These are phyloP conservation scores for Collybia sordida DNA, from an alignment of 768 basidiomycete species.

Conservation along the genomic window DNA sequence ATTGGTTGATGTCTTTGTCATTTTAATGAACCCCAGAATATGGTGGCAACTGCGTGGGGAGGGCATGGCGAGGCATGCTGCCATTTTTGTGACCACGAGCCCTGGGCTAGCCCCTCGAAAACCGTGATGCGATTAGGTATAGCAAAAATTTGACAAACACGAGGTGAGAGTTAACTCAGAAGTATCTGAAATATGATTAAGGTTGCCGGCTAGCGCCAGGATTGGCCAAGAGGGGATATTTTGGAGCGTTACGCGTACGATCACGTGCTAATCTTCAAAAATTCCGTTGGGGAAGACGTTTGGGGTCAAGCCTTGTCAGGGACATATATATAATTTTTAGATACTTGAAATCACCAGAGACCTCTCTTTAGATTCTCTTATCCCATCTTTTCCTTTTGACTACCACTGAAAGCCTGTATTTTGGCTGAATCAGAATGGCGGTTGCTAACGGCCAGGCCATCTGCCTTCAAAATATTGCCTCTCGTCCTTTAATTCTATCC, in stretches of 20 bases:
- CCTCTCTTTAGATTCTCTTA: conserved; percentile 19
- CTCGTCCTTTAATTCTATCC: conserved; percentile 48
- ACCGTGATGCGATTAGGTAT: too few species aligned
- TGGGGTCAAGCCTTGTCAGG: conserved; percentile 34
- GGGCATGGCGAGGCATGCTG: background rate
- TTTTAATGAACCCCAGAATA: conserved; percentile 6
- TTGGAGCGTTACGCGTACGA: conserved; percentile 18
- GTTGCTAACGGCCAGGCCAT: conserved; percentile 36
- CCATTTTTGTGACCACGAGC: background rate
- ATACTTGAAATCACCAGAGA: conserved; percentile 21
- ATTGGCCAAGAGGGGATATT: background rate
- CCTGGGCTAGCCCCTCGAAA: too few species aligned
- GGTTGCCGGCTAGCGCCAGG: too few species aligned
- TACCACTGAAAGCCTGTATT: conserved; percentile 18
- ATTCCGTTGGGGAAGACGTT: conserved; percentile 45
- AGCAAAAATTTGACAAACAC: too few species aligned
- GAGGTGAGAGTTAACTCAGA: too few species aligned
- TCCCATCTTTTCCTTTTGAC: conserved; percentile 11
- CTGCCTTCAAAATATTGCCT: conserved; percentile 35
- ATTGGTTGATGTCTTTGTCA: conserved; percentile 6
- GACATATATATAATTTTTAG: conserved; percentile 34
- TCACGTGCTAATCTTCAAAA: conserved; percentile 33
- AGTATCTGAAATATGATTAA: too few species aligned
- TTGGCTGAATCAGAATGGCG: conserved; percentile 32
- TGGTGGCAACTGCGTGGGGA: background rate